Evolutionary conservation across 352 stramenopile genomes (phyloP), one percentile per base, ranked within the genome.

Genomic region (Globisporangium solare): DNA sequence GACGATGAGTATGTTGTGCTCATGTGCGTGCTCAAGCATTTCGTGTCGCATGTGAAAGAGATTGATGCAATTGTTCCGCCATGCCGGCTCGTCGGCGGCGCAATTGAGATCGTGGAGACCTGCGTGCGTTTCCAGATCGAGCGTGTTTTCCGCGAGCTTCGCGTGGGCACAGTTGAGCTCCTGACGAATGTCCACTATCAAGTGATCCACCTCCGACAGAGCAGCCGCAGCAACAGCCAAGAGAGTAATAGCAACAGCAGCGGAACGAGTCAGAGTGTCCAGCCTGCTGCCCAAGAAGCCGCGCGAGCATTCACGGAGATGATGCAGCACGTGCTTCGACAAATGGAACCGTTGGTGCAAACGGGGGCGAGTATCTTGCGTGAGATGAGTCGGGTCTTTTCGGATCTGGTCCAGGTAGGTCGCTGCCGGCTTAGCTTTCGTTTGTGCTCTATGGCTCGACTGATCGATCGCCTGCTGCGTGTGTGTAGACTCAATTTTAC

Each of bases 111-210:
- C 35, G 67, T 89, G 10, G 74, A 88, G 42, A 75, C 60, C 17
- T 89, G 80, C 47, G 77, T 94, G 40, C 79, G 76, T 2, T 91
- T 83, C 52, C 85, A 94, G 57, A 88, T 94, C 62, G 79, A 91
- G 24, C 67, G 71, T 27, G 69, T 88, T 6, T 92, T 94, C 60
- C 66, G 64, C 20, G 71, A 79, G 31, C 57, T 94, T 22, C 79
- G 80, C 11, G 47, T 68, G 15, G 76, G 84, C 24, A 89, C 79
- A 32, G 60, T 82, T 12, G 77, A 86, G 21, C 50, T 89, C 24
- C 64, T 92, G n/a, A 50, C 67, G 18, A 74, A 75, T 35, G 72
- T 62, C 18, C 68, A 91, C 62, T 64, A 74, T 24, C 61, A 79
- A 46, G 81, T 87, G 15, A 76, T 62, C 47, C 55, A 61, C 31